These are phyloP conservation scores for Colletotrichum ledebouriae DNA, from an alignment of 2,329 filamentous ascomycete species.

Conservation along the genomic window DNA sequence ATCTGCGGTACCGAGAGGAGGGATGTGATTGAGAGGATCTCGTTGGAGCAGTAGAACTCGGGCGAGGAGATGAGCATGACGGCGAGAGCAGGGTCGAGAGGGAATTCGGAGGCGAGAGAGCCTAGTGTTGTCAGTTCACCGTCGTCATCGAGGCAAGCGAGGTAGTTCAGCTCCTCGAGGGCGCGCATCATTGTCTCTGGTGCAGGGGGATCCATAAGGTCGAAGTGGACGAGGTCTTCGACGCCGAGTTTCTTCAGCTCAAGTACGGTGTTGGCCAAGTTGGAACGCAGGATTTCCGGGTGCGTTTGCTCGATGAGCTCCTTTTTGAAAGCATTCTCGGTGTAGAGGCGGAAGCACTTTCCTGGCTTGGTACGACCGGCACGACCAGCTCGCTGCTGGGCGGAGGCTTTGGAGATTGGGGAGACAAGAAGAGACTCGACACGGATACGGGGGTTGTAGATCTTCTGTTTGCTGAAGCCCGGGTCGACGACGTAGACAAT, in stretches of 20 bases:
- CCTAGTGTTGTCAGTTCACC: constrained; percentile 91
- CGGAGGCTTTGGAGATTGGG: constrained; percentile 96
- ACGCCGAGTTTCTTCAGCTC: constrained; percentile 98
- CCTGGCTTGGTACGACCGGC: constrained; percentile 97
- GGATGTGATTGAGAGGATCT: constrained; percentile 94
- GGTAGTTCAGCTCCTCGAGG: constrained; percentile 96
- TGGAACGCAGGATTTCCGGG: constrained; percentile 94
- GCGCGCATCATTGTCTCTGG: constrained; percentile 99
- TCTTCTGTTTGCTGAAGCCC: constrained; percentile 99
- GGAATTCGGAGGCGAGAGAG: constrained; percentile 91
- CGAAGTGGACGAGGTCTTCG: constrained; percentile 96
- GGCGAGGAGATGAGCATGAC: constrained; percentile 98
- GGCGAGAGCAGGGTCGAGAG: constrained; percentile 91
- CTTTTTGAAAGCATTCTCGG: constrained; percentile 95
- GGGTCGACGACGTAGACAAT: constrained; percentile 99
- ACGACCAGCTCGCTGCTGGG: constrained; percentile 97
- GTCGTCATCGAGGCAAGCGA: constrained; percentile 96
- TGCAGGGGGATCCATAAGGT: constrained; percentile 97
- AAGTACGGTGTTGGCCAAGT: constrained; percentile 92
- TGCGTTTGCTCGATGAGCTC: constrained; percentile 98
- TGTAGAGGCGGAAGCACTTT: constrained; percentile 98
- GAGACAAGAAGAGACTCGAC: constrained; percentile 98
- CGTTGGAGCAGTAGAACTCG: constrained; percentile 98
- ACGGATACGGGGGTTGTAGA: constrained; percentile 96
- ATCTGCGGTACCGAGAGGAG: constrained; percentile 95